phyloP scores from a whole-genome alignment of 768 basidiomycete genomes.

The Lentinula sp. region DNA sequence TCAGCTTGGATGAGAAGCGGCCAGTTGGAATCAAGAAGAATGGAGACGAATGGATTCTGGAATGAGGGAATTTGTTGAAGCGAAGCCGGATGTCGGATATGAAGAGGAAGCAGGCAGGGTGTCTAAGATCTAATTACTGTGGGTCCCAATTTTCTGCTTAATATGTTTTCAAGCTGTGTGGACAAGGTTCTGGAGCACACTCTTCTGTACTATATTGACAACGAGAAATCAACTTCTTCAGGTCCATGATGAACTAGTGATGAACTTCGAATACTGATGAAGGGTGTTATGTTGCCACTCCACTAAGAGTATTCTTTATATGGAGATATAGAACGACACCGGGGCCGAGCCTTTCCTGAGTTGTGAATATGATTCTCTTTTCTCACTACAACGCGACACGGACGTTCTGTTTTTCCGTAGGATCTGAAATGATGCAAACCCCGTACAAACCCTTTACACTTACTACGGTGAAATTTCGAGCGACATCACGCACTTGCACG shows the following conservation, averaged over 20 bases:
- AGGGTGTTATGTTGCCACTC: background rate
- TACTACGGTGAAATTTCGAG: background rate
- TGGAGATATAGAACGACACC: background rate
- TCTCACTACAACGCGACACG: background rate
- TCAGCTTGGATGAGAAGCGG: constrained; percentile 86
- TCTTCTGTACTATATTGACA: background rate
- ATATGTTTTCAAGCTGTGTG: background rate
- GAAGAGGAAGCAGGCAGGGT: background rate
- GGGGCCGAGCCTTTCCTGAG: background rate
- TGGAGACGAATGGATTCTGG: constrained; percentile 60
- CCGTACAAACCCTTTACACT: background rate
- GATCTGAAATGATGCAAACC: background rate
- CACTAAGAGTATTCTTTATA: background rate
- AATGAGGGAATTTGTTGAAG: constrained; percentile 15
- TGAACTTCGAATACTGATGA: background rate
- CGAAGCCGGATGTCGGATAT: background rate
- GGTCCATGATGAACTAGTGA: background rate
- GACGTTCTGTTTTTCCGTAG: background rate
- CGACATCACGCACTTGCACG: too few relatives aligned
- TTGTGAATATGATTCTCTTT: background rate
- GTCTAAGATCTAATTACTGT: background rate
- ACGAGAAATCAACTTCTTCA: background rate
- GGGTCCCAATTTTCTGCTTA: background rate
- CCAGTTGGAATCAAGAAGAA: constrained; percentile 72
- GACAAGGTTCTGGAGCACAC: background rate